Evolutionary conservation across 306 rosid genomes (phyloP).

Genomic region (Gynostemma pentaphyllum): DNA sequence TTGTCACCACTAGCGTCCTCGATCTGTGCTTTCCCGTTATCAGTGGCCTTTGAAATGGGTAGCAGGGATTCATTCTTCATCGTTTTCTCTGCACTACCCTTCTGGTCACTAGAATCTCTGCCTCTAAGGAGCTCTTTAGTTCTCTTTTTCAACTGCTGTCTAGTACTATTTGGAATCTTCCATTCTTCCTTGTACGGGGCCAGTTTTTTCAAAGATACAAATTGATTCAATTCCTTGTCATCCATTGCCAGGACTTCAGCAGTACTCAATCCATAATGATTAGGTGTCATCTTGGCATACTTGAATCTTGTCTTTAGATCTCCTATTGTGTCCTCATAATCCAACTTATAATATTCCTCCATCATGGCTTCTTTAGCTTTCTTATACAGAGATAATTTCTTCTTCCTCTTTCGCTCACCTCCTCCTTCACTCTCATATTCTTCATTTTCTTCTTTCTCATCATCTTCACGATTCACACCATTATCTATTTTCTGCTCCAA

Average conservation of each 20-base stretch:
- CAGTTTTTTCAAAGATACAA: conserved; percentile 68
- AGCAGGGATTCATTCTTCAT: conserved; percentile 20
- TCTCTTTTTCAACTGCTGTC: conserved; percentile 47
- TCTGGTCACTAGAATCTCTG: conserved; percentile 19
- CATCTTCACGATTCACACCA: conserved; percentile 15
- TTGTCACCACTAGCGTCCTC: conserved; percentile 22
- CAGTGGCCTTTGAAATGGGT: conserved; percentile 17
- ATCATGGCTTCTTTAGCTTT: conserved; percentile 73
- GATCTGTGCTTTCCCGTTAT: conserved; percentile 20
- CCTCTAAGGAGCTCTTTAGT: conserved; percentile 37
- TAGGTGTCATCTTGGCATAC: conserved; percentile 66
- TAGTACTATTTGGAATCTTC: conserved; percentile 57
- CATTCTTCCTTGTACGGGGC: conserved; percentile 75
- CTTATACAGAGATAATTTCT: conserved; percentile 61
- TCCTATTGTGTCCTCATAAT: conserved; percentile 79
- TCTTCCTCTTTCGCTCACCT: conserved; percentile 59
- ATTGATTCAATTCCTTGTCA: conserved; percentile 72
- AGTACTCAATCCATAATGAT: conserved; percentile 50
- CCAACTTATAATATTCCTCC: conserved; percentile 85
- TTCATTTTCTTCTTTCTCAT: conserved; percentile 7
- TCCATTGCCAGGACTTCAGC: conserved; percentile 49
- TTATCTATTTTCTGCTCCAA: conserved; percentile 35
- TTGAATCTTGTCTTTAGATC: conserved; percentile 88
- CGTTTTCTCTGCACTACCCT: conserved; percentile 22
- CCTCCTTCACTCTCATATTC: conserved; percentile 20